Base-by-base conservation (phyloP, 2,329 filamentous ascomycete genomes). In the Daldinia sp. region DNA sequence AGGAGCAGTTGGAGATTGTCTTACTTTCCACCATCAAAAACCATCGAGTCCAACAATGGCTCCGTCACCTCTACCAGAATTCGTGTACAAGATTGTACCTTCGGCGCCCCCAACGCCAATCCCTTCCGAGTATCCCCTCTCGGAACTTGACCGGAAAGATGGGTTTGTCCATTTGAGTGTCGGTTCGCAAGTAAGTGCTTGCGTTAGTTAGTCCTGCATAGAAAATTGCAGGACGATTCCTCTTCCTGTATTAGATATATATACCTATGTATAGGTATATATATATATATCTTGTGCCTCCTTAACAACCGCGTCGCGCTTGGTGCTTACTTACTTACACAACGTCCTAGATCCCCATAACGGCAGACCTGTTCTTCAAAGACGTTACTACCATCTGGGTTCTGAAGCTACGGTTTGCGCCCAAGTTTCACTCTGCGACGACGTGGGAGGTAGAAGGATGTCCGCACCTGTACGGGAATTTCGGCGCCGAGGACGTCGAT, bases 131-230 rank as follows among this genome's bases (percentile, higher is more conserved):
- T 86, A 87, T 60, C 87, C 88, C 13, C 81, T 87, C 67, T 90
- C 88, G 12, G 84, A 86, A 37, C 84, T 90, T 50, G 88, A 90
- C 77, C 78, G 79, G 70, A 82, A 85, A 39, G 88, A 90, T 74
- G 88, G 88, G 55, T 90, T 88, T 77, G 81, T 90, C 35, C 88
- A 90, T 72, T 77, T 90, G 15, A 90, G 88, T 74, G 87, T 85
- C 0, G 82, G 84, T 1, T 78, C 79, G 41, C 88, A 90, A 81
- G 86, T 86, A 75, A 73, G 75, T 9, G 33, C 26, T 56, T 20
- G 2, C 20, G 20, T 23, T 23, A 23, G 20, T 23, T 23, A 23
- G 20, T 23, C 20, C 20, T 23, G 20, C 20, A 23, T 23, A 23
- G 20, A 23, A 23, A 23, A 23, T 23, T 23, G 20, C 20, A 23